A percentile compares a stretch with the other conserved stretches of the same genome.
Conservation (phyloP, 176 grass and related monocot species). For the Alopecurus myosuroides region DNA sequence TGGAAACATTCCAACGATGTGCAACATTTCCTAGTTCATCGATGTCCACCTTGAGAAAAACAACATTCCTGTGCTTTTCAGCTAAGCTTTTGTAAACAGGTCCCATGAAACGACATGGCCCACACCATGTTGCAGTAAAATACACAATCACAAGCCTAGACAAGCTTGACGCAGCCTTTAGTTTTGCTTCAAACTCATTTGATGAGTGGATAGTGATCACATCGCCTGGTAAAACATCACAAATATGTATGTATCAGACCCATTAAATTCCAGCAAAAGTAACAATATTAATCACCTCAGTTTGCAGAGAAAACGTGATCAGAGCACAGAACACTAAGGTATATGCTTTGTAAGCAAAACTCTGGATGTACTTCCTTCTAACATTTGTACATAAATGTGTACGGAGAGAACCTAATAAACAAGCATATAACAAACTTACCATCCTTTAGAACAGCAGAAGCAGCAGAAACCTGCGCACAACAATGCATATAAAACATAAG, state of each 20-base stretch:
- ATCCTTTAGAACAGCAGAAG: slow-evolving; percentile 41
- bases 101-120: slow-evolving; percentile 59
- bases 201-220: slow-evolving; percentile 54
- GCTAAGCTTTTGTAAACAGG: slow-evolving; percentile 61
- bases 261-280: background rate
- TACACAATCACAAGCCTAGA: slow-evolving; percentile 50
- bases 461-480: slow-evolving; percentile 26
- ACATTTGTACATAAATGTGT: background rate
- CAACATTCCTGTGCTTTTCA: slow-evolving; percentile 42
- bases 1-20: slow-evolving; percentile 51
- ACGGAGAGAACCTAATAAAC: slow-evolving; percentile 3
- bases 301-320: background rate
- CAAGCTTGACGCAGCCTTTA: slow-evolving; percentile 40
- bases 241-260: background rate
- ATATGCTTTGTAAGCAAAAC: background rate
- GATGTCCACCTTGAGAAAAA: slow-evolving; percentile 68
- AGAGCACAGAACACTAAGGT: background rate
- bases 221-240: slow-evolving; percentile 24
- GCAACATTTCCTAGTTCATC: slow-evolving; percentile 46
- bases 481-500: slow-evolving; percentile 21
- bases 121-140: slow-evolving; percentile 76
- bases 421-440: slow-evolving; percentile 31
- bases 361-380: background rate
- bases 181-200: slow-evolving; percentile 34
- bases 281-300: background rate